A percentile compares a stretch with the other conserved stretches of the same genome.
Conservation (phyloP, 805 yeast species). For the Candida yuanshanica region DNA sequence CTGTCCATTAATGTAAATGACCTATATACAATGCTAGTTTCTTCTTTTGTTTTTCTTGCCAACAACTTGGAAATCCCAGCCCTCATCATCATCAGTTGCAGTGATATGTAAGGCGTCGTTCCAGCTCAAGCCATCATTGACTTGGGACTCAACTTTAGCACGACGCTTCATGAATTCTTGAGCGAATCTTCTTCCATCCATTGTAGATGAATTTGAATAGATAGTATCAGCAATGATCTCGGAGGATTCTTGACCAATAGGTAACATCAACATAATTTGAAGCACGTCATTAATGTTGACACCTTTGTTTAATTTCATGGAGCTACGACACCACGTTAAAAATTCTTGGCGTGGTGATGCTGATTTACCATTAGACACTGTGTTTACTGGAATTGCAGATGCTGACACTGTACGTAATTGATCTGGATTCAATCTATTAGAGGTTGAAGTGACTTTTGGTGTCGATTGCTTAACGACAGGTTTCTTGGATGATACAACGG, state of each 20-base stretch:
- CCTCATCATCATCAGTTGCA: conserved; percentile 34
- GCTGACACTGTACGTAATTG: conserved; percentile 34
- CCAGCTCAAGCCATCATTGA: conserved; percentile 59
- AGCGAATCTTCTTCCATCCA: conserved; percentile 95
- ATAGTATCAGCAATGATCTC: conserved; percentile 91
- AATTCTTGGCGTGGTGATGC: conserved; percentile 54
- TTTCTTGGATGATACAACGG: conserved; percentile 22
- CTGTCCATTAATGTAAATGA: not conserved
- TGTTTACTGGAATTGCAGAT: conserved; percentile 3
- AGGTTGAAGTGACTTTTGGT: conserved; percentile 9
- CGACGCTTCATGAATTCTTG: conserved; percentile 81
- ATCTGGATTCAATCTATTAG: conserved; percentile 26
- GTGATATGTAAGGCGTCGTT: conserved; percentile 52
- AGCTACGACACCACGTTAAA: conserved; percentile 64
- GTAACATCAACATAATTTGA: conserved; percentile 74
- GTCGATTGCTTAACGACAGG: conserved; percentile 3
- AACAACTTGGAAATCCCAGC: conserved; percentile 63
- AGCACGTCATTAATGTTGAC: conserved; percentile 76
- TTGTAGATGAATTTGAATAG: conserved; percentile 78
- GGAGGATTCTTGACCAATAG: conserved; percentile 62
- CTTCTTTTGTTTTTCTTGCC: conserved; percentile 52
- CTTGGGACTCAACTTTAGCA: conserved; percentile 55
- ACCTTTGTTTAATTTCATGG: conserved; percentile 63
- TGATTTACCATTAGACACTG: conserved; percentile 5
- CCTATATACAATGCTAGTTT: conserved; percentile 15